Evolutionary conservation across 2,329 filamentous ascomycete species (phyloP).

Genomic region (Camillea tinctor): DNA sequence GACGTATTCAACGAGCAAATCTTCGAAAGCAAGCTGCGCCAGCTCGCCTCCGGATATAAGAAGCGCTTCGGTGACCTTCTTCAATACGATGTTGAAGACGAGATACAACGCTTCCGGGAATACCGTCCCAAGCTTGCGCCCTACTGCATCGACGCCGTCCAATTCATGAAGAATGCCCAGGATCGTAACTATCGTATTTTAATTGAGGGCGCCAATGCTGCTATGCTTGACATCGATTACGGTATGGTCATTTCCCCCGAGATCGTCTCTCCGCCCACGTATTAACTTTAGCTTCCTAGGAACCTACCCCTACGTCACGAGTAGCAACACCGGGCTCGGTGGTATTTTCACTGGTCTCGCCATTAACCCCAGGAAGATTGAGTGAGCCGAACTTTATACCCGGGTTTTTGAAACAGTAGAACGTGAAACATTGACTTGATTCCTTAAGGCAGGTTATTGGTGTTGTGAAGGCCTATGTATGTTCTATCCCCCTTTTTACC

Average conservation of each 20-base stretch:
- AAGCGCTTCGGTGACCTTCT: conserved; percentile 56
- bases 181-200: conserved; percentile 53
- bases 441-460: conserved; percentile 48
- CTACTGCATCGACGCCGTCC: conserved; percentile 65
- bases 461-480: conserved; percentile 60
- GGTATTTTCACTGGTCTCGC: conserved; percentile 59
- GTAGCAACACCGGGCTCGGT: conserved; percentile 18
- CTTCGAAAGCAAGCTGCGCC: conserved; percentile 66
- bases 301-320: conserved; percentile 58
- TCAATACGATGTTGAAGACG: conserved; percentile 66
- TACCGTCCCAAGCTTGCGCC: conserved; percentile 46
- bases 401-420: neutral
- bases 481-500: conserved; percentile 4
- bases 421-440: conserved; percentile 5
- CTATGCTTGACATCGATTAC: conserved; percentile 59
- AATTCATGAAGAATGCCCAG: conserved; percentile 51
- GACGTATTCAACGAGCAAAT: conserved; percentile 66
- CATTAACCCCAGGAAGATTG: conserved; percentile 54
- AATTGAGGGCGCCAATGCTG: conserved; percentile 60
- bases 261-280: neutral
- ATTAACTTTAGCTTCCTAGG: neutral
- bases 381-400: conserved; percentile 13
- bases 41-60: conserved; percentile 61
- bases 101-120: conserved; percentile 60
- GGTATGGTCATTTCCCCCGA: conserved; percentile 27